These are phyloP conservation scores for Scorias spongiosa DNA, from an alignment of 2,329 filamentous ascomycete genomes.

Conservation along the genomic window DNA sequence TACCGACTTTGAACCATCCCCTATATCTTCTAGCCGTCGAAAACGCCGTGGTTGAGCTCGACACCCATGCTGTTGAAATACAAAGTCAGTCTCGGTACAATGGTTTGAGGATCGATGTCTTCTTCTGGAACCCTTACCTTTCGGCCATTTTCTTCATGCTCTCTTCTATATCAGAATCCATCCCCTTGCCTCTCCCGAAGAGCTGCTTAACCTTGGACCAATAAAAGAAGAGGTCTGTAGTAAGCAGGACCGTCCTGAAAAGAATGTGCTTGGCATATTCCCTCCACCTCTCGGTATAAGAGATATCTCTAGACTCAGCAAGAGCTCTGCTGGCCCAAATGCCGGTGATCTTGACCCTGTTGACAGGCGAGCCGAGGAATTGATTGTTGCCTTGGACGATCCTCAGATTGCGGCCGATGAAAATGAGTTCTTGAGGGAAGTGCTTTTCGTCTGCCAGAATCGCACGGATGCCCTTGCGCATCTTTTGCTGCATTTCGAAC, in stretches of 20 bases:
- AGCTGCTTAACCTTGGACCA: slow-evolving; percentile 63
- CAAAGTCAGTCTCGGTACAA: slow-evolving; percentile 1
- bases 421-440: slow-evolving; percentile 81
- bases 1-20: neutral
- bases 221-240: slow-evolving; percentile 71
- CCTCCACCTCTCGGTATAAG: slow-evolving; percentile 43
- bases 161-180: slow-evolving; percentile 88
- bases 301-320: slow-evolving; percentile 56
- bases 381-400: slow-evolving; percentile 93
- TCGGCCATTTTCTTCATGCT: slow-evolving; percentile 77
- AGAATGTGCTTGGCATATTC: slow-evolving; percentile 65
- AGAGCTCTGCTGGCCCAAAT: slow-evolving; percentile 75
- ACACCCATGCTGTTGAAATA: slow-evolving; percentile 56
- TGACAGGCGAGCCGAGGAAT: slow-evolving; percentile 74
- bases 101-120: neutral
- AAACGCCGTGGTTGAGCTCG: slow-evolving; percentile 75
- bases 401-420: slow-evolving; percentile 79
- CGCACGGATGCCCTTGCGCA: slow-evolving; percentile 57
- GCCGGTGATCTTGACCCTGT: slow-evolving; percentile 86
- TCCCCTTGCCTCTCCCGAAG: slow-evolving; percentile 61
- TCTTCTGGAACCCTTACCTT: slow-evolving; percentile 13
- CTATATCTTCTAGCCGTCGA: slow-evolving; percentile 49
- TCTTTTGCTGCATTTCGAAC: slow-evolving; percentile 68
- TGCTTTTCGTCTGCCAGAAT: slow-evolving; percentile 74
- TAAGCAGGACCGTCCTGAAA: slow-evolving; percentile 64